Evolutionary conservation across 352 stramenopile genomes (phyloP).

Genomic region (Globisporangium nodosum): DNA sequence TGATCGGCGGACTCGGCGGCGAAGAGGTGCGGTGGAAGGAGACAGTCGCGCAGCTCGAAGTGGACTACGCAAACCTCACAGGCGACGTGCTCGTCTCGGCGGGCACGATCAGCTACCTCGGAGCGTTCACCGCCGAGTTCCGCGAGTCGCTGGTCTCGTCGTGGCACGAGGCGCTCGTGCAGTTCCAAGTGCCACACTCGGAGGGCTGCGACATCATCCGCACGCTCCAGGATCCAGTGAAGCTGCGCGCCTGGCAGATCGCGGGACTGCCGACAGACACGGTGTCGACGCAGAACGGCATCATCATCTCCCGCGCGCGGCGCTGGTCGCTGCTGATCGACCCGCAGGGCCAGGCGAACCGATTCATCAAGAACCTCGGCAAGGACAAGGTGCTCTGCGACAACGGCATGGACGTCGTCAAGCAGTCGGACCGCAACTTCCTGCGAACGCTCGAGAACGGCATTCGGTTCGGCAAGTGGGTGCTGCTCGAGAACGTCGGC

Average conservation of each 20-base stretch:
- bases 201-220: slow-evolving; percentile 81
- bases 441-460: slow-evolving; percentile 86
- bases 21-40: slow-evolving; percentile 85
- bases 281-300: slow-evolving; percentile 93
- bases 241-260: slow-evolving; percentile 86
- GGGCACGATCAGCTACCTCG: slow-evolving; percentile 84
- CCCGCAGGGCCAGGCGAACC: slow-evolving; percentile 90
- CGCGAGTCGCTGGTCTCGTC: slow-evolving; percentile 54
- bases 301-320: slow-evolving; percentile 83
- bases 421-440: slow-evolving; percentile 87
- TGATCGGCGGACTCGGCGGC: slow-evolving; percentile 80
- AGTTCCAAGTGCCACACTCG: slow-evolving; percentile 66
- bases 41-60: slow-evolving; percentile 64
- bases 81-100: slow-evolving; percentile 84
- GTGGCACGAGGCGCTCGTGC: slow-evolving; percentile 62
- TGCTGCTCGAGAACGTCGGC: slow-evolving; percentile 87
- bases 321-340: slow-evolving; percentile 90
- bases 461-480: slow-evolving; percentile 89
- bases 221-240: slow-evolving; percentile 85
- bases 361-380: slow-evolving; percentile 89
- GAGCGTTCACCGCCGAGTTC: slow-evolving; percentile 86
- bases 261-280: slow-evolving; percentile 81
- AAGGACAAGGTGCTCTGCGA: slow-evolving; percentile 80
- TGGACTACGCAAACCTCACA: slow-evolving; percentile 75
- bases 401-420: slow-evolving; percentile 91